Evolutionary conservation across 176 grass and related monocot genomes (phyloP), one percentile per base, ranked within the genome.

Genomic region (barley (Hordeum vulgare)): DNA sequence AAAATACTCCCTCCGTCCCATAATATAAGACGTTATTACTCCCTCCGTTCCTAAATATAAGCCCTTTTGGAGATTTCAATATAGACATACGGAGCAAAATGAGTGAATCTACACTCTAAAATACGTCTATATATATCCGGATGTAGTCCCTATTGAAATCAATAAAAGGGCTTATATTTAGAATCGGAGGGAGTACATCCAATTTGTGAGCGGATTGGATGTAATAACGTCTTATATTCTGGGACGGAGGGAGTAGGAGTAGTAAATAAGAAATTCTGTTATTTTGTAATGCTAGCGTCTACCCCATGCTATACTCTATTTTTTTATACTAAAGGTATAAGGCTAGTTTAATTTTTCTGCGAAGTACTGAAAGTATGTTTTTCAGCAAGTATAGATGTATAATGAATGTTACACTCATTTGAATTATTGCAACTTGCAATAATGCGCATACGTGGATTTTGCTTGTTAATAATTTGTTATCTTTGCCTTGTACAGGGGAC

Each of bases 401-500:
- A 79, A 75, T 68, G 8, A 65, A 75, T 66, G 68, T 10, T 51
- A 53, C 15, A 81, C 40, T 61, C 9, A 62, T 47, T 45, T 44
- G 27, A 34, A 44, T 36, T 66, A 18, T 34, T 83, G 64, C 17
- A 84, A 77, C 11, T n/a, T 86, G 72, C 11, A 81, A 81, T 72
- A 29, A 81, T 26, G 27, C 54, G 31, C 3, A 26, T 6, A 53
- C 76, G 31, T 87, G 21, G 26, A 77, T 25, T 68, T 72, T 88
- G 12, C 17, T 80, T 86, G 84, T 39, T 84, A 76, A 79, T 65
- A 83, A 67, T 74, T 94, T 80, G 83, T 76, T 77, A 42, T 78
- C 9, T 82, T 90, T 71, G 39, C 83, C 80, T 66, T 90, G 64
- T 86, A n/a, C 88, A 96, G 93, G 89, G 76, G 49, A 36, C 79